Evolutionary conservation across 495 filamentous ascomycete species (phyloP), one percentile per base, ranked within the genome.

Genomic region (Tuber melanosporum): DNA sequence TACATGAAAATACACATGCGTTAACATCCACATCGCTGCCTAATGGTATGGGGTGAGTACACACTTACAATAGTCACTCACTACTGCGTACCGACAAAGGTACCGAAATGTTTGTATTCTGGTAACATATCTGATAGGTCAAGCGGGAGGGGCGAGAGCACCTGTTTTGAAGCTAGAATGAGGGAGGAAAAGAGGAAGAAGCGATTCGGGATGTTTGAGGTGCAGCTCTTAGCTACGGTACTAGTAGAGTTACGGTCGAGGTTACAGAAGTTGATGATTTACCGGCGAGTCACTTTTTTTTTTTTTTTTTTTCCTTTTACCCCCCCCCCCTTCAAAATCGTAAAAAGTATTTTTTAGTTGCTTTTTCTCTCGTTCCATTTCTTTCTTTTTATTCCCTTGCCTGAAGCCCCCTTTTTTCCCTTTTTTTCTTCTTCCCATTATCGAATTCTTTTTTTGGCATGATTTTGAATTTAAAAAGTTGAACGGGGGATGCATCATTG

Each of bases 381-480:
- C 22, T 57, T 57, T 57, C 49, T 57, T 57, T 57, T 57, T 57
- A 22, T 26, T 57, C 49, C 22, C 49, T 26, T 57, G 49, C 22
- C 49, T 26, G 49, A 26, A 14, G 10, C 26, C 17, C 10, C 14
- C 45, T 47, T 80, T 69, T 72, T 22, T 73, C 71, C 43, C 26
- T 19, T 76, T 46, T 78, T 79, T 79, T 78, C 79, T 79, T 69
- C 62, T 39, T 73, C 72, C 75, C 73, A 78, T 73, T 44, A 70
- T 71, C 69, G 26, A 75, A 71, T 41, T 79, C 77, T 79, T 80
- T 80, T 80, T 80, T 80, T 80, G 78, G 78, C 72, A 75, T 71
- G 78, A 78, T 72, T 32, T 69, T 76, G 71, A 57, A 76, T 80
- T 74, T 79, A 73, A 77, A 78, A 74, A 42, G 78, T 79, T 73